phyloP scores from a whole-genome alignment of 1,284 basidiomycete genomes.

The Leccinum pachyderme region DNA sequence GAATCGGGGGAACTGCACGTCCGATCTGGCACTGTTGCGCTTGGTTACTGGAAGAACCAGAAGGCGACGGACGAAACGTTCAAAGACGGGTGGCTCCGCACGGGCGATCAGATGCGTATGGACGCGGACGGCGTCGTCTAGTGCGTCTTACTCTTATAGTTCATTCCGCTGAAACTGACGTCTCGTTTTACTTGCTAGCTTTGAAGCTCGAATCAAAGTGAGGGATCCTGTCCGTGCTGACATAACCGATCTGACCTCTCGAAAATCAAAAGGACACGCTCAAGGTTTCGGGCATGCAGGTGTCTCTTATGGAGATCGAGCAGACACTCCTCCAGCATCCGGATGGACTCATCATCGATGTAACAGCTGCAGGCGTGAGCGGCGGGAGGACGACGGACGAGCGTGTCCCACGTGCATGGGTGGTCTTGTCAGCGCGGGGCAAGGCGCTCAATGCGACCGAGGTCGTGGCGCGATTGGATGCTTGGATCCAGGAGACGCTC shows the following conservation, averaged over 20 bases:
- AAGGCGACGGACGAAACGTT: conserved; percentile 65
- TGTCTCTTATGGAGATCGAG: conserved; percentile 74
- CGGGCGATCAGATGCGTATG: conserved; percentile 66
- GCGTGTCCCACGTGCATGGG: conserved; percentile 69
- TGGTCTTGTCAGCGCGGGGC: conserved; percentile 59
- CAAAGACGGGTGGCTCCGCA: conserved; percentile 65
- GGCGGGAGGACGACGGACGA: conserved; percentile 67
- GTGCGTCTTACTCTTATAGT: conserved; percentile 39
- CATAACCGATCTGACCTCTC: conserved; percentile 5
- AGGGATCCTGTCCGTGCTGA: not conserved
- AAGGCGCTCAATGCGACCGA: conserved; percentile 43
- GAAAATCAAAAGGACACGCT: conserved; percentile 54
- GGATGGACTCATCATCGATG: conserved; percentile 55
- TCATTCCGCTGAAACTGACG: not conserved
- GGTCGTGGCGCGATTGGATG: conserved; percentile 47
- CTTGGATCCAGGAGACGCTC: conserved; percentile 58
- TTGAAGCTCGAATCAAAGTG: conserved; percentile 34
- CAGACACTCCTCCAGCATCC: conserved; percentile 58
- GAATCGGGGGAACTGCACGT: conserved; percentile 69
- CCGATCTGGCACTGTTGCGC: conserved; percentile 48
- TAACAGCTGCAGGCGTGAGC: conserved; percentile 65
- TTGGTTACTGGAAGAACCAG: conserved; percentile 72
- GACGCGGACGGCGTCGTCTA: conserved; percentile 60
- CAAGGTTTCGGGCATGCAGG: conserved; percentile 72
- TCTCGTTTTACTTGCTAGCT: conserved; percentile 4